Evolutionary conservation across 805 yeast species (phyloP).

Genomic region (Candida awuae): DNA sequence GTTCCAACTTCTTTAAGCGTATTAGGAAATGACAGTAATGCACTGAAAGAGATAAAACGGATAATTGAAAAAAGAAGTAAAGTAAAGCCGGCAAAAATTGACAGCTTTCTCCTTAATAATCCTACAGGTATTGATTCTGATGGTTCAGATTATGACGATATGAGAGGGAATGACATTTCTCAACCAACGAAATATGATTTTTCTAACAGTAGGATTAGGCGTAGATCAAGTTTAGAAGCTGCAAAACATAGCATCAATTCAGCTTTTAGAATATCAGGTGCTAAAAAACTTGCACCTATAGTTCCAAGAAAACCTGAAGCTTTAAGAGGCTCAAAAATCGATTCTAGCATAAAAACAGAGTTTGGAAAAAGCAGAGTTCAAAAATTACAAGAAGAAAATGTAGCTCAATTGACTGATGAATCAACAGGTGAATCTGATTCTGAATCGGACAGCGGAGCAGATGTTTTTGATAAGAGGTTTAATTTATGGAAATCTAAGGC

Average conservation of each 20-base stretch:
- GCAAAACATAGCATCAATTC: constrained; percentile 5
- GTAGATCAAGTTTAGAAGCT: constrained; percentile 4
- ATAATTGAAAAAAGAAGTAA: constrained; percentile 13
- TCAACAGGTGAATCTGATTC: background rate
- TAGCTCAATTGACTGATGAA: background rate
- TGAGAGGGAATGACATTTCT: background rate
- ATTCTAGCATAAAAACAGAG: background rate
- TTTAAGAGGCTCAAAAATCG: constrained; percentile 14
- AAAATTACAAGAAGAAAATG: background rate
- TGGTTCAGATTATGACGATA: constrained; percentile 4
- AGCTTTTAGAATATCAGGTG: constrained; percentile 1
- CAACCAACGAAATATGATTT: background rate
- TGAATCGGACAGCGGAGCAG: background rate
- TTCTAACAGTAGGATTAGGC: background rate
- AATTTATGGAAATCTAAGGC: constrained; percentile 53
- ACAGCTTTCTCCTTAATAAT: constrained; percentile 5
- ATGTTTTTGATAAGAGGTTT: constrained; percentile 36
- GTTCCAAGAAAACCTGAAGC: constrained; percentile 42
- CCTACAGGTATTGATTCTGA: constrained; percentile 12
- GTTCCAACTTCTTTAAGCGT: constrained; percentile 64
- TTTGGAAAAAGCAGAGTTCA: background rate
- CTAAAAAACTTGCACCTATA: constrained; percentile 29
- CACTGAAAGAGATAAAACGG: constrained; percentile 17
- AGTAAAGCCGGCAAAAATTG: background rate
- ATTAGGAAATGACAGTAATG: constrained; percentile 31